These are phyloP conservation scores for Pythium dissotocum DNA, from an alignment of 352 stramenopile genomes.

Conservation along the genomic window DNA sequence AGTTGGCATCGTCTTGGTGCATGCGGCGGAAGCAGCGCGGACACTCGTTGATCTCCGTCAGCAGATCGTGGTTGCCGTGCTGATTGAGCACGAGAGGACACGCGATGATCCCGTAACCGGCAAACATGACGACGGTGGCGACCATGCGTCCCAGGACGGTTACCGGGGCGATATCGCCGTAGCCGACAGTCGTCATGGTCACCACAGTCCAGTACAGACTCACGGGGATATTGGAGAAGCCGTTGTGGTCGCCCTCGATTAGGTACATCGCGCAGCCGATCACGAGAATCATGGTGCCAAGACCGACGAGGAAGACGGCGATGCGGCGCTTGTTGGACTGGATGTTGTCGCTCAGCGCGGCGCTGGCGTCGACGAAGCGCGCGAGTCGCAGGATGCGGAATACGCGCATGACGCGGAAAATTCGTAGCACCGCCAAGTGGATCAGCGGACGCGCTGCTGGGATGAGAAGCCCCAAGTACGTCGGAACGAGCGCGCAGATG, in stretches of 20 bases:
- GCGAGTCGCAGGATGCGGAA: conserved; percentile 74
- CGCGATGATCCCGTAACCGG: conserved; percentile 84
- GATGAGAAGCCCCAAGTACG: conserved; percentile 76
- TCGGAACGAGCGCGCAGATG: conserved; percentile 73
- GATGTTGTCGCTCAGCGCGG: conserved; percentile 75
- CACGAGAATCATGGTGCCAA: conserved; percentile 77
- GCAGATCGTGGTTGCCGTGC: conserved; percentile 41
- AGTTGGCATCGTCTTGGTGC: conserved; percentile 78
- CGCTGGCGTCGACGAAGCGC: conserved; percentile 72
- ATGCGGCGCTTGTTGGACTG: conserved; percentile 79
- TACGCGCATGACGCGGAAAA: conserved; percentile 81
- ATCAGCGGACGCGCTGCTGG: conserved; percentile 62
- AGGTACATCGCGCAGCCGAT: conserved; percentile 85
- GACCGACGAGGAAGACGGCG: conserved; percentile 68
- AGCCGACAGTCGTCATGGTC: conserved; percentile 87
- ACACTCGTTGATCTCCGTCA: conserved; percentile 68
- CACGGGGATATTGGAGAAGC: conserved; percentile 84
- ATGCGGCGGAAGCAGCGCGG: conserved; percentile 68
- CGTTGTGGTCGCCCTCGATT: conserved; percentile 70
- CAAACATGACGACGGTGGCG: conserved; percentile 85
- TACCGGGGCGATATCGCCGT: conserved; percentile 83
- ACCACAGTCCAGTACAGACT: conserved; percentile 89
- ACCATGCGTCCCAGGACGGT: conserved; percentile 80
- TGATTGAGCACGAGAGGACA: conserved; percentile 81
- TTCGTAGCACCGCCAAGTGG: conserved; percentile 70